Evolutionary conservation across 2,329 filamentous ascomycete genomes (phyloP).

Genomic region (Colletotrichum liriopes): DNA sequence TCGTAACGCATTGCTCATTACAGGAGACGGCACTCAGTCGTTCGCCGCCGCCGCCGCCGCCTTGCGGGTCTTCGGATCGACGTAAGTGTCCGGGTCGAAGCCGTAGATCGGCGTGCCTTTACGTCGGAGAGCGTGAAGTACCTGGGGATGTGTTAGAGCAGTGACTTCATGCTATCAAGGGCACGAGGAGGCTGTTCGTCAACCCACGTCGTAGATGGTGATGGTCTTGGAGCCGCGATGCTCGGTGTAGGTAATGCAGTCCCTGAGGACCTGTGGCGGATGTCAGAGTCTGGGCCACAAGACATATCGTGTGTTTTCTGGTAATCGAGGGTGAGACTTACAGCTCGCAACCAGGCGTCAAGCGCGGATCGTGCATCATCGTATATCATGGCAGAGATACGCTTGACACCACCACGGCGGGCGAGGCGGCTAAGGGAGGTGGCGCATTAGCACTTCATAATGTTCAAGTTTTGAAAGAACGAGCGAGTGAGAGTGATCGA

Average conservation of each 20-base stretch:
- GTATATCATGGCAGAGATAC: constrained; percentile 78
- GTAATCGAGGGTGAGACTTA: constrained; percentile 50
- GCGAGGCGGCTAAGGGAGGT: constrained; percentile 72
- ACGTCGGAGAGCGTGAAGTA: constrained; percentile 65
- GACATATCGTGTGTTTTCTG: neutral
- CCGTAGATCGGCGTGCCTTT: constrained; percentile 71
- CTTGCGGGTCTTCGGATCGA: constrained; percentile 45
- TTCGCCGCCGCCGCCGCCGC: neutral
- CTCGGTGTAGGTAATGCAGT: constrained; percentile 67
- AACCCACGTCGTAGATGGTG: constrained; percentile 72
- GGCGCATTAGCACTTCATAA: neutral
- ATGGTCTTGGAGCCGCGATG: constrained; percentile 73
- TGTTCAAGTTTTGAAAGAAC: neutral
- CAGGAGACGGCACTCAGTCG: neutral
- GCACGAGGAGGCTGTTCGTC: neutral
- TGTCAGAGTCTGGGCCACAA: constrained; percentile 32
- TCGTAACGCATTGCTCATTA: neutral
- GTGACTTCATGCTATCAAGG: too few relatives aligned
- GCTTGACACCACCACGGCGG: constrained; percentile 82
- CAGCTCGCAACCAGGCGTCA: constrained; percentile 63
- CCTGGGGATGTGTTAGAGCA: constrained; percentile 56
- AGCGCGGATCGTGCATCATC: constrained; percentile 70
- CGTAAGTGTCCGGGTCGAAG: constrained; percentile 63
- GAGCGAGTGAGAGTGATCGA: neutral
- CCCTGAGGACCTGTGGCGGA: constrained; percentile 63